These are phyloP conservation scores for Solanum commersonii DNA, from an alignment of 257 asterid species.

Conservation along the genomic window DNA sequence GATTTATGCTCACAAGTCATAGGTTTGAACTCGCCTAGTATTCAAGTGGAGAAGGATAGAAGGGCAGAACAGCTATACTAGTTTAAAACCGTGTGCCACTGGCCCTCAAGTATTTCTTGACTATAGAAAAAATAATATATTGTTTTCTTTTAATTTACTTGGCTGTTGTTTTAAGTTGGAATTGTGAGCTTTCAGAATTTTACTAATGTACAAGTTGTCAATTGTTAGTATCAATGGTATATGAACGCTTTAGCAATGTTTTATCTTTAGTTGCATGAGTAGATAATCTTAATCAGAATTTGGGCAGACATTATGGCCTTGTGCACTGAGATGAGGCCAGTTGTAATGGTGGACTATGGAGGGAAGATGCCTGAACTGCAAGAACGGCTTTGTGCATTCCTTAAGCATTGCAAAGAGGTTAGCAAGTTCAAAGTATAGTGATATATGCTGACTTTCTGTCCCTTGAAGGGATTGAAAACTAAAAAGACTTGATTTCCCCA, in stretches of 20 bases:
- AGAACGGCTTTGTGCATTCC: constrained; percentile 55
- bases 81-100: background rate
- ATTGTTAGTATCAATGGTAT: background rate
- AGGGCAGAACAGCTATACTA: background rate
- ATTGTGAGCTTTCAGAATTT: background rate
- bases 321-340: constrained; percentile 76
- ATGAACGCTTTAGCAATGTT: background rate
- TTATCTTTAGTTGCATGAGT: background rate
- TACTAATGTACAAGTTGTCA: background rate
- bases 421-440: background rate
- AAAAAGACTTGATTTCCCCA: background rate
- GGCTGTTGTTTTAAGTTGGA: background rate
- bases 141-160: background rate
- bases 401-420: constrained; percentile 52
- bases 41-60: background rate
- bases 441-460: background rate
- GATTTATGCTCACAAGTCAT: background rate
- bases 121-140: background rate
- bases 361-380: constrained; percentile 94
- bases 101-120: background rate
- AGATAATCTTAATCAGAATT: background rate
- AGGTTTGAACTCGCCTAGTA: background rate
- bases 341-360: constrained; percentile 89
- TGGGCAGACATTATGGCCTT: constrained; percentile 62
- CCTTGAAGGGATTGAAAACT: background rate